Base-by-base conservation (phyloP, 1,139 yeast genomes). In the Saccharomyces hybrid region DNA sequence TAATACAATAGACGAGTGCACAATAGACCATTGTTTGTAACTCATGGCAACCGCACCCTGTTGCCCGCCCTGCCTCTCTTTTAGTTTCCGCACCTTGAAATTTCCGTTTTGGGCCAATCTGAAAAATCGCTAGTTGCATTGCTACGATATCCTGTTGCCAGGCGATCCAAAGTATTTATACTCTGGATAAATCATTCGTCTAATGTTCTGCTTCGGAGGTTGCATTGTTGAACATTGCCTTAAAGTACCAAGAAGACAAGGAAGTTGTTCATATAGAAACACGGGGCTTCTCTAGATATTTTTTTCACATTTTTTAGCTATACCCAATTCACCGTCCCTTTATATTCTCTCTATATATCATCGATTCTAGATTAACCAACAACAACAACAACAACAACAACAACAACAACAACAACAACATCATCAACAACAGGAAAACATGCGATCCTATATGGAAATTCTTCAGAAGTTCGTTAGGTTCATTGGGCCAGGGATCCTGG, bases 401-500 rank as follows among this genome's bases (percentile, higher is more conserved):
- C 20, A 16, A 16, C 20, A 2, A 16, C 20, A 16, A 16, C 20
- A 16, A 16, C 20, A 16, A 2, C 20, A 16, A 2, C 2, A 16
- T 2, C 20, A 16, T 2, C 20, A 16, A 16, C 20, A 16, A 16
- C 20, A 16, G 20, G 2, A 28, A 44, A 47, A 46, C 7, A 49
- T 47, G 48, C 50, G 47, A 2, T 41, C 50, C 9, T 47, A 14
- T 44, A 53, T 25, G 13, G 31, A 53, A 11, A 51, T 61, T 26
- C 48, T 65, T 41, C 56, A 57, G 47, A 68, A 68, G 58, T 67
- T 68, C 51, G 56, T 58, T 23, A 61, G 77, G 61, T 90, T 90
- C 70, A 74, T 90, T 3, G 97, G 98, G 0, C 97, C 97, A 0
- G 98, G 98, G 0, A 78, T 91, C 50, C 84, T 91, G 93, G 95